Evolutionary conservation across 768 basidiomycete species (phyloP).

Genomic region (Fibroporia radiculosa): DNA sequence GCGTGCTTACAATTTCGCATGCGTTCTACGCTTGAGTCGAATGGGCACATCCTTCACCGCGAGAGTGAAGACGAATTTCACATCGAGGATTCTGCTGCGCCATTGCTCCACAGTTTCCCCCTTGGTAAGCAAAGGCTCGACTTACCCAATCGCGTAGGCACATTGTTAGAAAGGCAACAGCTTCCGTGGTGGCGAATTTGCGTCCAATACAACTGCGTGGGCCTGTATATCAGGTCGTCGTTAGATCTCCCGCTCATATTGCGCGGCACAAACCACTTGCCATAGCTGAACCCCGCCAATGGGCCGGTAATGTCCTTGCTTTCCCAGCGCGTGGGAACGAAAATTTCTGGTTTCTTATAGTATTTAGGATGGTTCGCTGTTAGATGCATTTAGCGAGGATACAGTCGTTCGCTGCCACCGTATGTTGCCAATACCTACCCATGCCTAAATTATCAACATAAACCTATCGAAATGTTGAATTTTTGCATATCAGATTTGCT

Average conservation of each 20-base stretch:
- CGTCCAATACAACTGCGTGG: conserved; percentile 47
- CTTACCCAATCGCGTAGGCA: conserved; percentile 45
- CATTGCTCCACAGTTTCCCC: conserved; percentile 25
- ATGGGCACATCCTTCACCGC: not conserved
- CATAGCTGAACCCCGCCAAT: conserved; percentile 12
- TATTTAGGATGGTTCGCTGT: conserved; percentile 30
- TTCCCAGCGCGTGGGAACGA: conserved; percentile 32
- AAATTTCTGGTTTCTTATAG: conserved; percentile 30
- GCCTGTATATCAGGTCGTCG: conserved; percentile 20
- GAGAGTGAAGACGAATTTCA: not conserved
- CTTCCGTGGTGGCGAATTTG: conserved; percentile 47
- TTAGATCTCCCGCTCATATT: not conserved
- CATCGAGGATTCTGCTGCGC: not conserved
- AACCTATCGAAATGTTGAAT: no score
- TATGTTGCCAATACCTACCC: not conserved
- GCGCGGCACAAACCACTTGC: no score
- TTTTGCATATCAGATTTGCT: no score
- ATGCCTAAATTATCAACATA: not conserved
- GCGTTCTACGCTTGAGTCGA: not conserved
- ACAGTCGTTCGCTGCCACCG: no score
- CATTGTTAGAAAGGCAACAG: conserved; percentile 45
- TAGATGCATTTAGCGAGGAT: no score
- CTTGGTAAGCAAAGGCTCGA: conserved; percentile 36
- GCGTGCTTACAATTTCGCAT: no score
- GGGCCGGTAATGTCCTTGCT: conserved; percentile 11